Evolutionary conservation across 345 rosid species (phyloP).

Genomic region (Boechera divaricarpa): DNA sequence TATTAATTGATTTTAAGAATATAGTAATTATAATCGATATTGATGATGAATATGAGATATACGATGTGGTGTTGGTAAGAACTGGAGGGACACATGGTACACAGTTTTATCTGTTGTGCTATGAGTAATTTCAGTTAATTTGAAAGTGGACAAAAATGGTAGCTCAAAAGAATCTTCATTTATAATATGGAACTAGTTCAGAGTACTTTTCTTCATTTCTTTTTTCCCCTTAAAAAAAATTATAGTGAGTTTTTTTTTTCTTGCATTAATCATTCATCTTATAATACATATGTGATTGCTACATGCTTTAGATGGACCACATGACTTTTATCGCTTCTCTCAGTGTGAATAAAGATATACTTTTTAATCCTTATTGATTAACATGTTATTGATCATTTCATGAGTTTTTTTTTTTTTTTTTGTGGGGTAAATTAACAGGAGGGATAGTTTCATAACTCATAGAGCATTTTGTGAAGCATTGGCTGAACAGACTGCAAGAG

Average conservation of each 20-base stretch:
- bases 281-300: constrained; percentile 35
- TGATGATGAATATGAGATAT: constrained; percentile 22
- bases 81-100: constrained; percentile 47
- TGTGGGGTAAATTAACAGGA: constrained; percentile 53
- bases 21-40: constrained; percentile 15
- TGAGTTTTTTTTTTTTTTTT: constrained; percentile 31
- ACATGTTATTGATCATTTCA: constrained; percentile 26
- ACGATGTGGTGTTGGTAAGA: constrained; percentile 27
- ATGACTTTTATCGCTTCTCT: constrained; percentile 25
- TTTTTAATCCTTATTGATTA: not conserved
- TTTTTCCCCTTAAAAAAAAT: not conserved
- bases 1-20: constrained; percentile 14
- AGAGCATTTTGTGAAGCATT: constrained; percentile 94
- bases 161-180: constrained; percentile 52
- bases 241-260: not conserved
- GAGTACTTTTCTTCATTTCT: constrained; percentile 36
- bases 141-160: constrained; percentile 43
- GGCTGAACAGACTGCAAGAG: constrained; percentile 87
- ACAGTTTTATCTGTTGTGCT: constrained; percentile 37
- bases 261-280: constrained; percentile 38
- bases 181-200: constrained; percentile 43
- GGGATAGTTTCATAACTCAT: constrained; percentile 95
- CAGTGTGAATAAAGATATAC: not conserved
- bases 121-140: constrained; percentile 47
- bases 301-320: constrained; percentile 43